Base-by-base conservation (phyloP, 148 eudicot genomes). In the Amaranthus hypochondriacus region DNA sequence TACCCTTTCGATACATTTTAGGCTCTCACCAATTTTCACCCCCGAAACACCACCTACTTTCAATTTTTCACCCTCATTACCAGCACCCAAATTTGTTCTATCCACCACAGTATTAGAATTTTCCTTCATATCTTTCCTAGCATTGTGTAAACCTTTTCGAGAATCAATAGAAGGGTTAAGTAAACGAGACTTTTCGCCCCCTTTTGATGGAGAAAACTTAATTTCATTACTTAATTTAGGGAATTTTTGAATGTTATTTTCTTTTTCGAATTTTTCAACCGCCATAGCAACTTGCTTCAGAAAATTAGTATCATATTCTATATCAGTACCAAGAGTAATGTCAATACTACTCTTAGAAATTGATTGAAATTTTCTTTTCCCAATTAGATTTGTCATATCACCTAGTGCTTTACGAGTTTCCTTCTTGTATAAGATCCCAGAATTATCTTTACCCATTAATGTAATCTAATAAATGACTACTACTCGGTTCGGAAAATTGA, bases 331-430 rank as follows among this genome's bases (percentile, higher is more conserved):
- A 47, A 12, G 2, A 49, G 66, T 63, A 13, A 66, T 71, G 14
- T 51, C 18, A 18, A 18, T 71, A 48, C 44, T 56, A 68, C 48
- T 61, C 70, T 68, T 80, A 55, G 85, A 77, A 62, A 84, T 70
- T 47, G 67, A 62, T 5, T 76, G 69, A 15, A 77, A 75, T 12
- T 76, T 87, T 80, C 92, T 81, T 73, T 88, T 88, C 8, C 80
- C 87, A 15, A 73, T 48, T 59, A 79, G 85, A 81, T 92, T 92
- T 1, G 89, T 86, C 18, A 92, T 75, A 75, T 89, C 87, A 1
- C 84, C 89, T 43, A 92, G 70, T 12, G 61, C 83, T 5, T 73
- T 68, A 64, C 90, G 83, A 5, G 46, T 43, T 51, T 60, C 70
- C 2, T 71, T 71, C 42, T 42, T 52, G 3, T 12, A 72, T 56